Conservation (phyloP, 78 protist species). For the Dictyostelium citrinum region DNA sequence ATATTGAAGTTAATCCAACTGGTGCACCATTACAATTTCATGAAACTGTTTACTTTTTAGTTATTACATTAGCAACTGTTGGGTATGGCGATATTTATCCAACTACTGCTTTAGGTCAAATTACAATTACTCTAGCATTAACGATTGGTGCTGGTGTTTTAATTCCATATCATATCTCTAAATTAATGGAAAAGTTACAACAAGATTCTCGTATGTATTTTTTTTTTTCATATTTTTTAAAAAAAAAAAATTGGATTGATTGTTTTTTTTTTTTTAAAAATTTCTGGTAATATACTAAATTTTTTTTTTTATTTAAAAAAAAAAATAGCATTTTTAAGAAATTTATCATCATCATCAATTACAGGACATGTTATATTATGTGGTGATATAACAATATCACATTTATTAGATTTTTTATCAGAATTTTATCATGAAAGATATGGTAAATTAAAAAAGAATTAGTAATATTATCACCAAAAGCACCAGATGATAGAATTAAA, state of each 20-base stretch:
- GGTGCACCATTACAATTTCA: conserved; percentile 47
- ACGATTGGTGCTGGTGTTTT: conserved; percentile 76
- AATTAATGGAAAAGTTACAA: conserved; percentile 75
- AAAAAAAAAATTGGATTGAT: too few species aligned
- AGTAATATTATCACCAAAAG: conserved; percentile 39
- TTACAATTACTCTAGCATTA: conserved; percentile 62
- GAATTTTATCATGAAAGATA: conserved; percentile 74
- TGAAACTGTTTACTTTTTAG: conserved; percentile 64
- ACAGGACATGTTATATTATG: conserved; percentile 68
- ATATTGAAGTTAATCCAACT: conserved; percentile 14
- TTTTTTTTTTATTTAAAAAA: neutral
- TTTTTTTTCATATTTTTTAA: neutral
- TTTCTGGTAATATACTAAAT: neutral
- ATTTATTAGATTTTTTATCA: conserved; percentile 52
- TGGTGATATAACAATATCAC: conserved; percentile 66
- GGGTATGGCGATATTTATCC: conserved; percentile 81
- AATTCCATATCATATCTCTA: conserved; percentile 68
- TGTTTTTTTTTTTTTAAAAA: too few species aligned
- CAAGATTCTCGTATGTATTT: conserved; percentile 74
- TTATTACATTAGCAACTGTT: conserved; percentile 71
- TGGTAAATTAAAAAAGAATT: conserved; percentile 59
- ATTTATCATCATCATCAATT: conserved; percentile 53
- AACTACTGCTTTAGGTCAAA: conserved; percentile 69
- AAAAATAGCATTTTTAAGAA: conserved; percentile 52
- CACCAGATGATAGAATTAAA: conserved; percentile 71